Evolutionary conservation across 768 basidiomycete species (phyloP), one percentile per base, ranked within the genome.

Genomic region (Pulveroboletus sp.): DNA sequence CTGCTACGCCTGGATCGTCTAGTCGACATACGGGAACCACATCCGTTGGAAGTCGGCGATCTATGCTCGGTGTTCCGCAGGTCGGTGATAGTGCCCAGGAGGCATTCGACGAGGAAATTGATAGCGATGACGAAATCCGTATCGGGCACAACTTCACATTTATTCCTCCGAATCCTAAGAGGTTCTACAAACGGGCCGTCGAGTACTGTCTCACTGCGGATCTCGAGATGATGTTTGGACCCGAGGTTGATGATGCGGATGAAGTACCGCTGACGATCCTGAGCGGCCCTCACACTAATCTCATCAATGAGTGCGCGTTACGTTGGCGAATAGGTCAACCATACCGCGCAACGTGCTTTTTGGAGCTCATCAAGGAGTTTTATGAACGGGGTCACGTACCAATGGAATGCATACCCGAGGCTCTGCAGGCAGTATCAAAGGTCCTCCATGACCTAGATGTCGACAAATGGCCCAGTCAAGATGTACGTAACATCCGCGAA

Each of bases 241-340:
- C 90, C 5, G 87, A 89, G 49, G 85, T 97, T n/a, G 86, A 92
- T 39, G 91, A 93, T 57, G 88, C 91, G 58, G 91, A 97, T 57
- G 93, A 98, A 71, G 95, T 99, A 14, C 90, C 93, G 0, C 73
- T 98, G 31, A 89, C 91, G 7, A 97, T 99, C 49, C 70, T 99
- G 16, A 91, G 91, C 4, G 63, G 78, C 2, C 64, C 78, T 11
- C 91, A 97, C 63, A 75, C 91, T 35, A 86, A 89, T 49, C 73
- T 99, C 31, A 78, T 97, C 57, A 86, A 85, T 49, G 89, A 94
- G 58, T 93, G 92, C 58, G 91, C 91, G 3, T 57, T 88, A 51
- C 78, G 92, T 35, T 98, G 96, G 96, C 77, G 95, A 40, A 85
- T 98, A 53, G 80, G 83, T 2, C 85, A 86, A 54, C 73, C 86